Evolutionary conservation across 768 basidiomycete genomes (phyloP), one percentile per base, ranked within the genome.

Genomic region (Pisolithus sp.): DNA sequence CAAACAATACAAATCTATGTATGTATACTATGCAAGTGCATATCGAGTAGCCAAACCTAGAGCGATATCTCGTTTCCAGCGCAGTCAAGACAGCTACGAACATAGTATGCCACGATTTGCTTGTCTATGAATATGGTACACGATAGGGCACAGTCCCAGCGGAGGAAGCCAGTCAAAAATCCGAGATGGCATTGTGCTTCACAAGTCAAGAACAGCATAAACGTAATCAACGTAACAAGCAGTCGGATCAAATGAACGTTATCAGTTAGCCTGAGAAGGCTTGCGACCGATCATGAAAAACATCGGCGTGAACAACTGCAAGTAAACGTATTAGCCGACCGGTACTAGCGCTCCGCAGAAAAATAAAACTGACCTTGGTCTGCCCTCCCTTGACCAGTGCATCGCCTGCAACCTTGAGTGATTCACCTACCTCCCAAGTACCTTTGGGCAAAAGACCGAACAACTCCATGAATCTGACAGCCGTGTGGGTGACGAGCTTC

Each of bases 391-490:
- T 78, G 34, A 93, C 88, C 12, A 97, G 73, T 0, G 87, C 76
- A 39, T 81, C 81, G 5, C 73, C 84, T 18, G 93, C 93, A 34
- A 86, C 68, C 70, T 89, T 93, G 56, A 97, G 72, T 34, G 86
- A 82, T 74, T 96, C 92, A 54, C 89, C 89, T 34, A 97, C 91
- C 51, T 89, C 82, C 62, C 75, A 83, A 1, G 96, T 98, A 20
- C 96, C 96, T 76, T 94, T 93, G 37, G 96, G 96, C 12, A 94
- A 72, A 15, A 95, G 7, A 0, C 92, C 80, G 34, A 90, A 1
- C 69, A 79, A 74, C 75, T 99, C 96, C 62, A 95, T 66, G 7
- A 83, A 23, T 67, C 86, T 80, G 42, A 96, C 72, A 0, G 77
- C 82, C 52, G 83, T 89, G 61, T 94, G 93, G 37, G 86, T 93